Conservation (phyloP, 176 grass and related monocot species). For the Stipa capillata region DNA sequence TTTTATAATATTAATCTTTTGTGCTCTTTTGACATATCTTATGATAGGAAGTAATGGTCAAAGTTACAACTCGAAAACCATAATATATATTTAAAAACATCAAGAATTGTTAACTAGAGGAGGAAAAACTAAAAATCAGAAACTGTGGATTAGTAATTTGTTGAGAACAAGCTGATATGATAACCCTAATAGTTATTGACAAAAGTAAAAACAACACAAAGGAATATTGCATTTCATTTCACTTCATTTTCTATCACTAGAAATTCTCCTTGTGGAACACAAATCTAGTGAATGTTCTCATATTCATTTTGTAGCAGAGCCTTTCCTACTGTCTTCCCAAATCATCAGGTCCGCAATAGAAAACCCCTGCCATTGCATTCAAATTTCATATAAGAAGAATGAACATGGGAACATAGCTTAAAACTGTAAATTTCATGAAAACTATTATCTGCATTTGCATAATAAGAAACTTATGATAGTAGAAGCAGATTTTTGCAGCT, state of each 20-base stretch:
- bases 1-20: background rate
- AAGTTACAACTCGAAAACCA: background rate
- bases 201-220: background rate
- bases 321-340: constrained; percentile 37
- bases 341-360: constrained; percentile 42
- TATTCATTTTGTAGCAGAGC: constrained; percentile 36
- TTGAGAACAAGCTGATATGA: background rate
- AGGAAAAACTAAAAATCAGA: background rate
- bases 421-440: background rate
- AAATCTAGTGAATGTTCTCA: constrained; percentile 37
- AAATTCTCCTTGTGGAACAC: constrained; percentile 54
- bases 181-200: background rate
- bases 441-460: background rate
- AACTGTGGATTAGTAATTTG: background rate
- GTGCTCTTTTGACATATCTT: background rate
- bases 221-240: background rate
- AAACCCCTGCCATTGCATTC: constrained; percentile 35
- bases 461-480: background rate
- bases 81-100: background rate
- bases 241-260: background rate
- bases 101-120: background rate
- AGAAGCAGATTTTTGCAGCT: background rate
- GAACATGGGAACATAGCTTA: background rate
- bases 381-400: background rate
- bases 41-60: background rate